Evolutionary conservation across 2,329 filamentous ascomycete genomes (phyloP), one percentile per base, ranked within the genome.

Genomic region (Pseudonectria foliicola): DNA sequence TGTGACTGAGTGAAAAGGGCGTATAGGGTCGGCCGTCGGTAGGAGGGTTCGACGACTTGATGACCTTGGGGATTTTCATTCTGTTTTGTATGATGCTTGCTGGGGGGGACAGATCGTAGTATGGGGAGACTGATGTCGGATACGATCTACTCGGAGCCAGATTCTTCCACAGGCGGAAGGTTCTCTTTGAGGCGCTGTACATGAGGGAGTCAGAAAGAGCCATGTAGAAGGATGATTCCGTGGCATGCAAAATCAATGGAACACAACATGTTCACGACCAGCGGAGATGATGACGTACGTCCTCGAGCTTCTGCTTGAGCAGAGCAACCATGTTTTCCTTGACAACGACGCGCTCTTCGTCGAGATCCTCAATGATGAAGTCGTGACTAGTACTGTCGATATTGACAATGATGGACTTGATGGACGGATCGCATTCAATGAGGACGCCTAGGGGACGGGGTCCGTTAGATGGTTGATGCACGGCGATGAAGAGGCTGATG

Each of bases 341-440:
- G 37, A 89, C 75, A 3, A 90, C 68, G 1, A 87, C 68, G 38
- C 82, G 80, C 55, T 83, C 75, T 40, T 89, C 84, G 60, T 89
- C 84, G 2, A 89, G 72, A 43, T 88, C 82, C 50, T 88, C 82
- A 43, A 88, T 83, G 53, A 90, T 84, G 57, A 78, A 85, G 45
- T 81, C 77, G 59, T 88, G 78, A 46, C 73, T 71, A 38, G 75
- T 68, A 50, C 68, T 74, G 60, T 90, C 81, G 48, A 90, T 84
- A 52, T 80, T 83, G 49, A 85, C 69, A 53, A 90, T 82, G 66
- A 89, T 87, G 44, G 85, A 83, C 62, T 88, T 89, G 71, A 90
- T 88, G 29, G 82, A 85, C n/a, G 85, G 81, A 56, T 90, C 85
- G 62, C 82, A 87, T 60, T 87, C 77, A 60, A 90, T 78, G 45